Base-by-base conservation (phyloP, 176 grass and related monocot species). In the Bothriochloa decipiens region DNA sequence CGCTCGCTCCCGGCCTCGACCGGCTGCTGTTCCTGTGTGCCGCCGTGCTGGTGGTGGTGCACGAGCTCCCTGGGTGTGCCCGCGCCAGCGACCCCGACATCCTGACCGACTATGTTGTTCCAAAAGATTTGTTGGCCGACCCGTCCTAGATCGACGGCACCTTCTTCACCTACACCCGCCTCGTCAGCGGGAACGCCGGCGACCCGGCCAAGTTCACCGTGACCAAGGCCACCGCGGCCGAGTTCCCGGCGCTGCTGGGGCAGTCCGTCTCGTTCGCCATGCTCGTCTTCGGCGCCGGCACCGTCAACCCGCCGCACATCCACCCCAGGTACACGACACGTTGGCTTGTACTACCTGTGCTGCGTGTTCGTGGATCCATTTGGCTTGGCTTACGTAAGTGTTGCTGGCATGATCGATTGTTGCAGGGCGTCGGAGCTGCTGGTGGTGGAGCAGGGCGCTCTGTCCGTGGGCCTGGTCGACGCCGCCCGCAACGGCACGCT, bases 261-360 rank as follows among this genome's bases (percentile, higher is more conserved):
- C 83, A 90, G 88, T 82, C 78, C 84, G 88, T 86, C 23, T 86
- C 88, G 6, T 90, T 57, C 79, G 79, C 88, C 3, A 26, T 32
- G 0, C 88, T 90, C 22, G 17, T 66, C 17, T 90, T 37, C 83
- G 53, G 23, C 26, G 16, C 65, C 66, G 83, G 74, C 65, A 67
- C 79, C 33, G 67, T 74, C 35, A 90, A 90, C 88, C 88, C 84
- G 20, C 84, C 79, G 20, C 88, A 86, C 83, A 73, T 82, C 73
- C 88, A 86, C 55, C 88, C 84, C 7, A 65, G 80, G 68, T 65
- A 29, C 8, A 26, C 58, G 4, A 4, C 57, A 1, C 10, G n/a
- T 1, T 62, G 23, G 58, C 11, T 7, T 26, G 1, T 12, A 12
- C 42, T 11, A 4, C 20, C 7, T 23, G 22, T 10, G 1, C 11